These are phyloP conservation scores for Torulaspora franciscae DNA, from an alignment of 805 yeast species.

Conservation along the genomic window DNA sequence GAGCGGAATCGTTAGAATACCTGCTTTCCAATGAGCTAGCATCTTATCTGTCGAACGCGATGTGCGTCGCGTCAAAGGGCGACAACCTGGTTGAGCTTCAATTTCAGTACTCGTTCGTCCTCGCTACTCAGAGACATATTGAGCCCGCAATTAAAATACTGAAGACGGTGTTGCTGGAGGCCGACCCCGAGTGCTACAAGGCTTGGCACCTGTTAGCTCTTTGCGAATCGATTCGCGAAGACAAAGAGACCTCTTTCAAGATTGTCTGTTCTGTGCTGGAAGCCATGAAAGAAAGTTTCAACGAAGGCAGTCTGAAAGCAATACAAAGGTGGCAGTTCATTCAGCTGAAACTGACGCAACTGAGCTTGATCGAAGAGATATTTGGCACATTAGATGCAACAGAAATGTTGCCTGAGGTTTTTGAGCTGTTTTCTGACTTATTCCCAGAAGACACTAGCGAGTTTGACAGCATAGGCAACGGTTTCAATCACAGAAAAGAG, in stretches of 20 bases:
- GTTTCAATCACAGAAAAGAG: slow-evolving; percentile 29
- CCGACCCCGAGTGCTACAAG: slow-evolving; percentile 51
- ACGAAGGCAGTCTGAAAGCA: slow-evolving; percentile 12
- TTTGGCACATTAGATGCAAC: slow-evolving; percentile 56
- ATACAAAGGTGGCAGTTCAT: slow-evolving; percentile 45
- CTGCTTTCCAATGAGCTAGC: slow-evolving; percentile 17
- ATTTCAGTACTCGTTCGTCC: slow-evolving; percentile 46
- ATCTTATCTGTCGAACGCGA: slow-evolving; percentile 27
- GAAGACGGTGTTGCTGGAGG: slow-evolving; percentile 45
- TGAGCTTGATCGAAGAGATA: slow-evolving; percentile 60
- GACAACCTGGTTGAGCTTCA: slow-evolving; percentile 15
- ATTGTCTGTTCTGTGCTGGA: slow-evolving; percentile 50
- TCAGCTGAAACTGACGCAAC: slow-evolving; percentile 69
- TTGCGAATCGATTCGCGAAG: slow-evolving; percentile 58
- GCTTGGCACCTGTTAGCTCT: slow-evolving; percentile 66
- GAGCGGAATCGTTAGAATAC: slow-evolving; percentile 15
- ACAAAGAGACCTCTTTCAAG: slow-evolving; percentile 50
- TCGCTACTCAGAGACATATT: slow-evolving; percentile 43
- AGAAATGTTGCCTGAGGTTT: slow-evolving; percentile 61
- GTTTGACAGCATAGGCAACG: slow-evolving; percentile 14
- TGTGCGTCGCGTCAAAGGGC: slow-evolving; percentile 16
- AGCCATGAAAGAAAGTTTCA: slow-evolving; percentile 37
- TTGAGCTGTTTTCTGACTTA: slow-evolving; percentile 50
- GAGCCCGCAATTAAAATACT: slow-evolving; percentile 43
- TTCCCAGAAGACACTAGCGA: slow-evolving; percentile 31